These are phyloP conservation scores for Parafenestella ontariensis DNA, from an alignment of 2,329 filamentous ascomycete species.

Conservation along the genomic window DNA sequence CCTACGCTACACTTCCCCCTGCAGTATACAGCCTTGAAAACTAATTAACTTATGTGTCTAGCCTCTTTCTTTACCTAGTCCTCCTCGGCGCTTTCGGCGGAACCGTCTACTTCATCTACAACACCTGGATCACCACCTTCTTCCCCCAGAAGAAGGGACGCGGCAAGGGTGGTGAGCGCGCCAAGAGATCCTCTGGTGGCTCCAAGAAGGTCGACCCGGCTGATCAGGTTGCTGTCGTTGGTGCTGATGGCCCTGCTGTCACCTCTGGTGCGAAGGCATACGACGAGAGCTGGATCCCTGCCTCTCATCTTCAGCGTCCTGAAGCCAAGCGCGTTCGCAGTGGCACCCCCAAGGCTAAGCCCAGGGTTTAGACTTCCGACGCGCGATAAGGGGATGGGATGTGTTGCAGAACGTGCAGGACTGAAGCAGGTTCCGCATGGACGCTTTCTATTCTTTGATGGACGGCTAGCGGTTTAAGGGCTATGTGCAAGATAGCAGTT, in stretches of 20 bases:
- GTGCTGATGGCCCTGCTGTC: constrained; percentile 73
- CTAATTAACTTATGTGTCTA: constrained; percentile 49
- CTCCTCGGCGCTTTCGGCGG: constrained; percentile 79
- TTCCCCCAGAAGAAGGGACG: constrained; percentile 80
- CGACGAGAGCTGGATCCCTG: constrained; percentile 93
- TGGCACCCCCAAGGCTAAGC: constrained; percentile 50
- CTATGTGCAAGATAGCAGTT: neutral
- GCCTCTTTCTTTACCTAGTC: constrained; percentile 97
- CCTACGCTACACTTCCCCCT: neutral
- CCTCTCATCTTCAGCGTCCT: constrained; percentile 86
- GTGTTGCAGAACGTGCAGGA: neutral
- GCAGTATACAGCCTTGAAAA: neutral
- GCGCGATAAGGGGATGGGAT: neutral
- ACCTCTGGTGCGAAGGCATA: constrained; percentile 76
- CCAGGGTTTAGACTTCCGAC: constrained; percentile 32
- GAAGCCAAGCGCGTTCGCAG: constrained; percentile 68
- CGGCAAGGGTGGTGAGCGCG: constrained; percentile 70
- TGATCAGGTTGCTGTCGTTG: constrained; percentile 67
- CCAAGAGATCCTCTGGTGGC: constrained; percentile 66
- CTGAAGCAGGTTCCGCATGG: neutral
- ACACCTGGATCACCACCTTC: constrained; percentile 94
- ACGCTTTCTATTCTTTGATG: neutral
- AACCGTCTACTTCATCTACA: constrained; percentile 95
- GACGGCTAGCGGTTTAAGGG: neutral
- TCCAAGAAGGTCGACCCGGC: constrained; percentile 71